These are phyloP conservation scores for Daedaleopsis nitida DNA, from an alignment of 768 basidiomycete genomes.

Conservation along the genomic window DNA sequence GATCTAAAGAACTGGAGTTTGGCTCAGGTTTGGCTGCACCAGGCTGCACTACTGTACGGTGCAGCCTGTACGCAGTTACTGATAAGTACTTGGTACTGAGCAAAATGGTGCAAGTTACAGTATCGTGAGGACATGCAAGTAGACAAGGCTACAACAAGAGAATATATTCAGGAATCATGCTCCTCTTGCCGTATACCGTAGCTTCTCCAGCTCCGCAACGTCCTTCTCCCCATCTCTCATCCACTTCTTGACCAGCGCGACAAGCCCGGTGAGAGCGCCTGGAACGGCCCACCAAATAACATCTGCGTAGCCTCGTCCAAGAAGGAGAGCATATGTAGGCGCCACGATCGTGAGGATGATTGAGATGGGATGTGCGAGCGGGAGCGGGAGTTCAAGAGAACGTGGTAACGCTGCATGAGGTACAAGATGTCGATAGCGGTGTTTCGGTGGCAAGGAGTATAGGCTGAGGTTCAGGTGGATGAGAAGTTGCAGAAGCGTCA, in stretches of 20 bases:
- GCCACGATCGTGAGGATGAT: slow-evolving; percentile 16
- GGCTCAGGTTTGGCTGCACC: too few species aligned
- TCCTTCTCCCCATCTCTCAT: slow-evolving; percentile 21
- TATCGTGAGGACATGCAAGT: too few species aligned
- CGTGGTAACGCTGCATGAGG: slow-evolving; percentile 1
- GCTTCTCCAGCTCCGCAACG: slow-evolving; percentile 22
- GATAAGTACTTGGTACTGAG: too few species aligned
- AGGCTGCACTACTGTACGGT: too few species aligned
- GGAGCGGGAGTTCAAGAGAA: slow-evolving; percentile 12
- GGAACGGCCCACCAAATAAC: slow-evolving; percentile 26
- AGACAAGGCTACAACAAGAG: not conserved
- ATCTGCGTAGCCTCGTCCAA: slow-evolving; percentile 21
- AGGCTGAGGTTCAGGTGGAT: slow-evolving; percentile 24
- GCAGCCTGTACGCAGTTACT: too few species aligned
- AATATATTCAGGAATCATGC: slow-evolving; percentile 14
- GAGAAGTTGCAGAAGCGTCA: slow-evolving; percentile 22
- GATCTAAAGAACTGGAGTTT: too few species aligned
- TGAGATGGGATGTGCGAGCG: slow-evolving; percentile 15
- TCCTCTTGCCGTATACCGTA: slow-evolving; percentile 29
- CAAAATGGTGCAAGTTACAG: not conserved
- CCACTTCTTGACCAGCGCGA: slow-evolving; percentile 22
- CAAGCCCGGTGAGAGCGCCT: slow-evolving; percentile 13
- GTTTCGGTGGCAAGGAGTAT: slow-evolving; percentile 7
- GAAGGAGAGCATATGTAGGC: slow-evolving; percentile 20
- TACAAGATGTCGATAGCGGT: slow-evolving; percentile 8